Conservation (phyloP, 345 rosid species). For the Isatis tinctoria region DNA sequence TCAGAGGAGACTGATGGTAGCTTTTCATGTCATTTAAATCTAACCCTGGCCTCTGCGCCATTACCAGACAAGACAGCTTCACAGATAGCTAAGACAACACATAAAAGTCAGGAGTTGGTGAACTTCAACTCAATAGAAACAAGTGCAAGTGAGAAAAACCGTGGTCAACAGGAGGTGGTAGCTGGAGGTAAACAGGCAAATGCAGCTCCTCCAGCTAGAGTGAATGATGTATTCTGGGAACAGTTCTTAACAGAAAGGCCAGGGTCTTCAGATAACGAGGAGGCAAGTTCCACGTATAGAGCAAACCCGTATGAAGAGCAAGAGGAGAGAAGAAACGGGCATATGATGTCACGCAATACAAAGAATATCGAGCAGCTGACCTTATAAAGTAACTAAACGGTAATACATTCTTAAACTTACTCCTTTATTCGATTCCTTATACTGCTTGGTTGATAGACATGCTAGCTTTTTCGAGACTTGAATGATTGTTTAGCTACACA, state of each 20-base stretch:
- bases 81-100: constrained; percentile 38
- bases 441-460: background rate
- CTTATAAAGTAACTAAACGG: constrained; percentile 34
- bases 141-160: constrained; percentile 17
- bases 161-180: constrained; percentile 33
- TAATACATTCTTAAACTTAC: constrained; percentile 4
- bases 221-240: constrained; percentile 95
- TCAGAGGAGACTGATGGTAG: constrained; percentile 66
- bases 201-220: constrained; percentile 54
- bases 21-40: constrained; percentile 77
- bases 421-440: background rate
- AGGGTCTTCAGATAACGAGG: constrained; percentile 76
- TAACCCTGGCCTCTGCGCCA: constrained; percentile 77
- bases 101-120: constrained; percentile 35
- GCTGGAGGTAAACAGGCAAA: constrained; percentile 41
- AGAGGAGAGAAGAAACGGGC: constrained; percentile 47
- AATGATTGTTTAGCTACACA: background rate
- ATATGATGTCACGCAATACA: constrained; percentile 40
- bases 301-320: constrained; percentile 55
- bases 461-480: background rate
- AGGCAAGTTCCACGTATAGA: constrained; percentile 71
- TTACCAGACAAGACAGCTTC: constrained; percentile 49
- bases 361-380: constrained; percentile 64
- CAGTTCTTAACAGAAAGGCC: constrained; percentile 93
- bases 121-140: constrained; percentile 25